phyloP scores from a whole-genome alignment of 345 rosid genomes.

The Pelargonium nanum region DNA sequence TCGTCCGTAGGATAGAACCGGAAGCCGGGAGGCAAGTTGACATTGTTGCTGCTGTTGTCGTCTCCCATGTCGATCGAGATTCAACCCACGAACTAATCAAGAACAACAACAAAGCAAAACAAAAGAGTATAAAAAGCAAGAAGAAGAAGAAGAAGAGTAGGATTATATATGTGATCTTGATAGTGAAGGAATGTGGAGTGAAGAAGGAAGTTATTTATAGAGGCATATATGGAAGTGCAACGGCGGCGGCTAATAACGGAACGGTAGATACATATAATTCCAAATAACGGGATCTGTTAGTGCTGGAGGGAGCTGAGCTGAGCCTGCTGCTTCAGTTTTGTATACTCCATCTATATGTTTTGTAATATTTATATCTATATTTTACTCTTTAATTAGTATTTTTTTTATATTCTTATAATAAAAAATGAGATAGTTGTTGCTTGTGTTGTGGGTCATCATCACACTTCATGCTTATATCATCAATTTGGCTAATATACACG shows the following conservation, averaged over 20 bases:
- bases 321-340: neutral
- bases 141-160: neutral
- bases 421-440: neutral
- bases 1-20: slow-evolving; percentile 81
- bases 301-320: neutral
- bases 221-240: too few relatives aligned
- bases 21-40: slow-evolving; percentile 83
- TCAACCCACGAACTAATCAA: too few relatives aligned
- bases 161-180: neutral
- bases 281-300: neutral
- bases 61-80: slow-evolving; percentile 30
- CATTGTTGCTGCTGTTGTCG: slow-evolving; percentile 11
- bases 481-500: neutral
- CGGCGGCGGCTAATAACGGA: too few relatives aligned
- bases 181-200: neutral
- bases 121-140: too few relatives aligned
- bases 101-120: too few relatives aligned
- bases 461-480: neutral
- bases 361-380: too few relatives aligned
- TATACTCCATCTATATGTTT: too few relatives aligned
- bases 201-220: neutral
- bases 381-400: neutral
- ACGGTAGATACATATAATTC: neutral
- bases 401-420: too few relatives aligned
- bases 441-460: neutral